Evolutionary conservation across 73 alveolate species (phyloP).

Genomic region (Paramecium caudatum): DNA sequence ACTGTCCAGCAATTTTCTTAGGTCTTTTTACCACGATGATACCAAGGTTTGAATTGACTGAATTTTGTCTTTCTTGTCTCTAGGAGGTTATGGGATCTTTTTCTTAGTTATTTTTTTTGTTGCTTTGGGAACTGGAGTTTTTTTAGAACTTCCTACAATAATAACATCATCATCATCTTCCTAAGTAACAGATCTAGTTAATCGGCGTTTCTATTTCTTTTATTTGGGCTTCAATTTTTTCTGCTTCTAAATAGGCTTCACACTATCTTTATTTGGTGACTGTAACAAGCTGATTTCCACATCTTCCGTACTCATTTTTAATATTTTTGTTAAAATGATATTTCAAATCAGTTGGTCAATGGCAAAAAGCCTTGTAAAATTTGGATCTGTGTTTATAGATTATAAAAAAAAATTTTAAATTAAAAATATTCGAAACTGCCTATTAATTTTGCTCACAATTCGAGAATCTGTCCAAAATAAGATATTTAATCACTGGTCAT

Average conservation of each 20-base stretch:
- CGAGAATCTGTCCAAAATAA: too few species aligned
- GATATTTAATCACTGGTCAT: too few species aligned
- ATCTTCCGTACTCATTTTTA: constrained; percentile 43
- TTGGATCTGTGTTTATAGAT: too few species aligned
- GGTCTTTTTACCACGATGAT: background rate
- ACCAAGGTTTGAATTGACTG: background rate
- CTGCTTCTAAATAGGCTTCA: background rate
- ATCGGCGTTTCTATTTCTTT: background rate
- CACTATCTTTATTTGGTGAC: background rate
- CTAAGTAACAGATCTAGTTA: background rate
- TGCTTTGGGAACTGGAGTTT: background rate
- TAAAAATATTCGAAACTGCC: too few species aligned
- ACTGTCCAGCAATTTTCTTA: background rate
- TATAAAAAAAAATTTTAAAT: too few species aligned
- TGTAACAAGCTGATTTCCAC: constrained; percentile 3
- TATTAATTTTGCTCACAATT: too few species aligned
- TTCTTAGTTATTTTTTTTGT: background rate
- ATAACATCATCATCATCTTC: constrained; percentile 49
- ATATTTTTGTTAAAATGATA: background rate
- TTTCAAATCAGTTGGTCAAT: background rate
- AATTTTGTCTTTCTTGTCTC: background rate
- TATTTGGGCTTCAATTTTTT: background rate
- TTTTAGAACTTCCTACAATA: constrained; percentile 7
- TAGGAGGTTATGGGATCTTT: background rate
- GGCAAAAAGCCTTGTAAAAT: constrained; percentile 35